phyloP scores from a whole-genome alignment of 805 yeast species.

The Candida michaelii region DNA sequence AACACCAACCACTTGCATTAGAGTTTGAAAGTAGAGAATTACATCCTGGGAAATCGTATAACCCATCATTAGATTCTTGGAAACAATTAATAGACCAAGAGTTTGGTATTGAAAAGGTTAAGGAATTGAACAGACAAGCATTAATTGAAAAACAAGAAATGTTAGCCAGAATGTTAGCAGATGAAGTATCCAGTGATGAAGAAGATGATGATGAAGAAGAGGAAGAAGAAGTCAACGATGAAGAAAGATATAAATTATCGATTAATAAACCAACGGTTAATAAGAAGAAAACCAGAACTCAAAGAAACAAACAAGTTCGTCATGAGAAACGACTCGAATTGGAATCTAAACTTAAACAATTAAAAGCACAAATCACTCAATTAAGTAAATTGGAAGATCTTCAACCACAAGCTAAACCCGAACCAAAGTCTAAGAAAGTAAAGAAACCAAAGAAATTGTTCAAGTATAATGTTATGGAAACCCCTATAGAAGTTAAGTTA shows the following conservation, averaged over 20 bases:
- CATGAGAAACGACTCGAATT: constrained; percentile 59
- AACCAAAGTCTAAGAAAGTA: constrained; percentile 15
- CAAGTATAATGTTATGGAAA: constrained; percentile 42
- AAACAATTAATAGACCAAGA: constrained; percentile 66
- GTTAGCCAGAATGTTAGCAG: constrained; percentile 64
- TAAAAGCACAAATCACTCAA: constrained; percentile 62
- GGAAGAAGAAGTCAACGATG: constrained; percentile 26
- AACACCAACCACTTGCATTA: constrained; percentile 50
- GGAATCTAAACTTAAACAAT: constrained; percentile 53
- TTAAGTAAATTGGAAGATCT: constrained; percentile 42
- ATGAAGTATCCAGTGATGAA: constrained; percentile 38
- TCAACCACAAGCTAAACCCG: constrained; percentile 19
- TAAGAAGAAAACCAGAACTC: constrained; percentile 73
- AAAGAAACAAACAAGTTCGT: constrained; percentile 69
- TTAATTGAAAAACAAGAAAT: constrained; percentile 63
- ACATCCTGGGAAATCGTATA: constrained; percentile 88
- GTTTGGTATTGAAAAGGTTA: constrained; percentile 60
- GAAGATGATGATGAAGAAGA: constrained; percentile 42
- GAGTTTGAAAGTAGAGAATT: constrained; percentile 44
- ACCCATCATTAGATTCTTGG: constrained; percentile 88
- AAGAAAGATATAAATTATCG: constrained; percentile 51
- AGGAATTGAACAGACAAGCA: constrained; percentile 61
- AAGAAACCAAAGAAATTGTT: constrained; percentile 39
- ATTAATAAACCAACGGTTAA: constrained; percentile 66
- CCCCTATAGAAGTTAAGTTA: constrained; percentile 71